Evolutionary conservation across 2,329 filamentous ascomycete genomes (phyloP), one percentile per base, ranked within the genome.

Genomic region (Fusarium veterinarium): DNA sequence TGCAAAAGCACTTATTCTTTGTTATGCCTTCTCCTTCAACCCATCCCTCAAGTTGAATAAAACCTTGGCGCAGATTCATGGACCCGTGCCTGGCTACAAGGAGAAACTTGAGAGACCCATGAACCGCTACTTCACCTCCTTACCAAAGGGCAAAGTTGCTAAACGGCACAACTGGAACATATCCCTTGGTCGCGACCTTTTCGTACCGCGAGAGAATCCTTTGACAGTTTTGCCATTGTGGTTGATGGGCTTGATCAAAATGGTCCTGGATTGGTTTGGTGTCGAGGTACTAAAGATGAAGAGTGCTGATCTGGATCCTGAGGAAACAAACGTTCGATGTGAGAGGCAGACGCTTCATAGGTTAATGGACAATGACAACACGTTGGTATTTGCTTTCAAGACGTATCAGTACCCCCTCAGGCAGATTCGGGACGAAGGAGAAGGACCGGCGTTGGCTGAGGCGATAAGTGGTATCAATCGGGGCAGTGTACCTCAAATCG

Each of bases 111-210:
- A 53, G 14, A 53, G 35, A 4, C 25, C 51, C 0, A 53, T 53
- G 25, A 53, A 30, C 5, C 51, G 51, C 20, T 53, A 53, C 51
- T 53, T 53, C 19, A 19, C 35, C 2, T 53, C 35, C 14, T 9
- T 53, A 3, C 35, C 35, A 8, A 53, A 23, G 1, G 51, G 25
- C 0, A 40, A 53, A 19, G 16, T 40, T 2, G 51, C 31, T 2
- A 53, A 53, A 13, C 35, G 51, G 0, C 35, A 53, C 51, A 53
- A 53, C 11, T 53, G 51, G 51, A 53, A 41, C 35, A 53, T 53
- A 14, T 30, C 51, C 1, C n/a, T 53, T 0, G 35, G 16, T 0
- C 23, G 25, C 3, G 25, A 41, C 0, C 51, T 53, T 3, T 53
- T 53, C 0, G 25, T 2, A 10, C 14, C 35, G 3, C 17, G 14